Evolutionary conservation across 1,284 basidiomycete genomes (phyloP).

Genomic region (Anthracocystis walkeri): DNA sequence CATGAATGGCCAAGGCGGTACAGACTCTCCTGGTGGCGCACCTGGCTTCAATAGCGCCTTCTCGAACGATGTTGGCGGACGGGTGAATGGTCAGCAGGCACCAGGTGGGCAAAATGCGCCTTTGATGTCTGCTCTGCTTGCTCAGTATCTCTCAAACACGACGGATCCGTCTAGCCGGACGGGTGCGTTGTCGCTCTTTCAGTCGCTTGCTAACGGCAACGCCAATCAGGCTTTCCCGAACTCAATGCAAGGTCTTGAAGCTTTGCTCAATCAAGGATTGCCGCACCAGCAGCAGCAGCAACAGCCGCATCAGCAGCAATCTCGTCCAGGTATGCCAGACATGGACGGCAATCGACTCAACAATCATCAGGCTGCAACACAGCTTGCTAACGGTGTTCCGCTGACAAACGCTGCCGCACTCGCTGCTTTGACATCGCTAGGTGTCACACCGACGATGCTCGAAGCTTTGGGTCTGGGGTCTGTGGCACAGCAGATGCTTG

Average conservation of each 20-base stretch:
- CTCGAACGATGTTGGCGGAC: slow-evolving; percentile 15
- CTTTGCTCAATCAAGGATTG: slow-evolving; percentile 25
- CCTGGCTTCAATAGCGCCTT: slow-evolving; percentile 21
- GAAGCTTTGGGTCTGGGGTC: slow-evolving; percentile 46
- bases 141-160: slow-evolving; percentile 47
- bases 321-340: slow-evolving; percentile 17
- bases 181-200: slow-evolving; percentile 41
- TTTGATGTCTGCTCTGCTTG: slow-evolving; percentile 42
- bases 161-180: slow-evolving; percentile 24
- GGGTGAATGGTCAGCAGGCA: slow-evolving; percentile 13
- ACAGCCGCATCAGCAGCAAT: slow-evolving; percentile 17
- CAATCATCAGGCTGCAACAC: slow-evolving; percentile 10
- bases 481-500: slow-evolving; percentile 43
- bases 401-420: slow-evolving; percentile 40
- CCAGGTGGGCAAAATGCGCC: slow-evolving; percentile 19
- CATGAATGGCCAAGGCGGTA: slow-evolving; percentile 11
- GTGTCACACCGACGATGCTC: slow-evolving; percentile 43
- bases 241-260: slow-evolving; percentile 30
- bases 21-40: slow-evolving; percentile 5
- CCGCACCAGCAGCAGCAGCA: slow-evolving; percentile 20
- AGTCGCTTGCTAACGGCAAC: slow-evolving; percentile 30
- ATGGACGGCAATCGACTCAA: slow-evolving; percentile 14
- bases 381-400: slow-evolving; percentile 26
- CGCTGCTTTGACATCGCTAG: slow-evolving; percentile 38
- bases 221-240: slow-evolving; percentile 17